These are phyloP conservation scores for Suhomyces kunorum DNA, from an alignment of 1,139 yeast genomes.

Conservation along the genomic window DNA sequence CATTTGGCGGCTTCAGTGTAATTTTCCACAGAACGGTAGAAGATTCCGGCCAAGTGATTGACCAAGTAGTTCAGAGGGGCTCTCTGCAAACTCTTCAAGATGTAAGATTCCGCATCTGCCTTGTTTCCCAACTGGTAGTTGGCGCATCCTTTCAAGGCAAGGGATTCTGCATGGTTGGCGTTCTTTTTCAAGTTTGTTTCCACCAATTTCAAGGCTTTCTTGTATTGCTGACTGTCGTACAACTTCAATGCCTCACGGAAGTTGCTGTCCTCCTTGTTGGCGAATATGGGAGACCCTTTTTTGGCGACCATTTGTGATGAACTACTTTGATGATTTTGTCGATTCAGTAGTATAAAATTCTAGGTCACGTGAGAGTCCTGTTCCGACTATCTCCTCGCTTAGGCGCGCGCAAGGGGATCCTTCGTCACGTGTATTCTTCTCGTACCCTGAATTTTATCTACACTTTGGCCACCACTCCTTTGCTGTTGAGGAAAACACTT, in stretches of 20 bases:
- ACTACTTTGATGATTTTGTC: no score
- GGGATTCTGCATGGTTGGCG: constrained; percentile 74
- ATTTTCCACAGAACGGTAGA: constrained; percentile 67
- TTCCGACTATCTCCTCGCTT: no score
- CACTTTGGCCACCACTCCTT: no score
- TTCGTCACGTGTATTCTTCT: no score
- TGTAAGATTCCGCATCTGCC: constrained; percentile 64
- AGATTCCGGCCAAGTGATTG: constrained; percentile 85
- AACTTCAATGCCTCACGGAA: constrained; percentile 81
- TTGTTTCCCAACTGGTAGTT: constrained; percentile 53
- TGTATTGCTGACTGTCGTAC: constrained; percentile 84
- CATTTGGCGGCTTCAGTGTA: constrained; percentile 79
- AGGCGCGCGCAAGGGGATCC: no score
- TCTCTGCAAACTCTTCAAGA: constrained; percentile 60
- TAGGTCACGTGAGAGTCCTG: neutral
- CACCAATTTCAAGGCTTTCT: constrained; percentile 74
- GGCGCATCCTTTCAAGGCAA: constrained; percentile 82
- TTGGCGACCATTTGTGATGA: constrained; percentile 27
- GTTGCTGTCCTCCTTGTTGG: constrained; percentile 61
- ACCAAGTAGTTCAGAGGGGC: constrained; percentile 65
- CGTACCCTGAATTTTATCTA: no score
- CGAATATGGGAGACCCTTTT: constrained; percentile 37
- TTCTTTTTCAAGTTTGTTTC: constrained; percentile 79
- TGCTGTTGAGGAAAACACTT: no score
- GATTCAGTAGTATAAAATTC: neutral